Percentiles rank a stretch among this genome's conserved stretches.
phyloP scores from a whole-genome alignment of 2,329 filamentous ascomycete genomes.

The Paramyrothecium sp. region DNA sequence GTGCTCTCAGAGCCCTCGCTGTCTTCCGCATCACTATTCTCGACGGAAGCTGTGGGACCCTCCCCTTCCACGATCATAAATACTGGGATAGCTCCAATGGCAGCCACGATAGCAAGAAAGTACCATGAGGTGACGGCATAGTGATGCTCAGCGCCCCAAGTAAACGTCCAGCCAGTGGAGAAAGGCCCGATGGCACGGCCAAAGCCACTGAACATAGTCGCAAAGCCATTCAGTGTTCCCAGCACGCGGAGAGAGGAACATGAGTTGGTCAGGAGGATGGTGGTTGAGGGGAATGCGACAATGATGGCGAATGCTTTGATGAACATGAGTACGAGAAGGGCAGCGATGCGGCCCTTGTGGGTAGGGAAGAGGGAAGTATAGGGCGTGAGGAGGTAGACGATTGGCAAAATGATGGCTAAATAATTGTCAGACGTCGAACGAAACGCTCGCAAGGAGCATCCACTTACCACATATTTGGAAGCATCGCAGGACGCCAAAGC shows the following conservation, averaged over 20 bases:
- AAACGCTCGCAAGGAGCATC: too few relatives aligned
- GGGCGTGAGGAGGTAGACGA: slow-evolving; percentile 79
- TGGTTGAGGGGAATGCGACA: slow-evolving; percentile 84
- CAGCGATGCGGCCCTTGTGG: slow-evolving; percentile 49
- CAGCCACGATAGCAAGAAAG: slow-evolving; percentile 63
- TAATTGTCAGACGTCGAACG: neutral
- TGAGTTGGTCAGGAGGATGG: slow-evolving; percentile 88
- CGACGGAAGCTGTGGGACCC: slow-evolving; percentile 49
- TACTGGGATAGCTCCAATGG: slow-evolving; percentile 67
- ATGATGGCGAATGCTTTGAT: slow-evolving; percentile 75
- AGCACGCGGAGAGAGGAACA: slow-evolving; percentile 71
- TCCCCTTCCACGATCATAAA: slow-evolving; percentile 74
- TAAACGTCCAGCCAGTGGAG: slow-evolving; percentile 69
- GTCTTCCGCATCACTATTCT: slow-evolving; percentile 30
- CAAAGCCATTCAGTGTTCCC: slow-evolving; percentile 88
- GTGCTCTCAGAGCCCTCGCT: slow-evolving; percentile 17
- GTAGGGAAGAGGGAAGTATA: slow-evolving; percentile 68
- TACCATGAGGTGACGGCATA: slow-evolving; percentile 83
- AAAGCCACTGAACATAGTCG: slow-evolving; percentile 77
- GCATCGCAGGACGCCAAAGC: slow-evolving; percentile 72
- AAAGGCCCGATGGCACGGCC: slow-evolving; percentile 80
- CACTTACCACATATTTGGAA: slow-evolving; percentile 60
- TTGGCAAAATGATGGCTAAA: slow-evolving; percentile 63
- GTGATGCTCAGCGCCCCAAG: slow-evolving; percentile 70
- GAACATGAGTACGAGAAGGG: slow-evolving; percentile 68